A percentile compares a stretch with the other conserved stretches of the same genome.
phyloP scores from a whole-genome alignment of 1,284 basidiomycete genomes.

The Ceratobasidium sp. region DNA sequence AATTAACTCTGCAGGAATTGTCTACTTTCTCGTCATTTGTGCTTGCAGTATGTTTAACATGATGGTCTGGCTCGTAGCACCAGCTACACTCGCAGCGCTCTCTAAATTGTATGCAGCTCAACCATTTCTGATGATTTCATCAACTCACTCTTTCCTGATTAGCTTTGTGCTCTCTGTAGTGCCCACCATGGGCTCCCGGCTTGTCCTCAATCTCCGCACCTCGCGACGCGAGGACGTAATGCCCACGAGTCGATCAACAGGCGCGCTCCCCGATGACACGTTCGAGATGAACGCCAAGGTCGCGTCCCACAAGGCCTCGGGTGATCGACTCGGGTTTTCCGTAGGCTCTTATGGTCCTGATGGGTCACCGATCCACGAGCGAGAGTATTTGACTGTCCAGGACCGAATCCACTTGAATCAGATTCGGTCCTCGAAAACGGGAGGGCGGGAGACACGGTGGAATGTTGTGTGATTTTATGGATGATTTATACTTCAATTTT shows the following conservation, averaged over 20 bases:
- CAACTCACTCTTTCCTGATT: not conserved
- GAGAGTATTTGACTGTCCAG: not conserved
- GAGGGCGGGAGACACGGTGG: not conserved
- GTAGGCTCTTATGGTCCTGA: too few relatives aligned
- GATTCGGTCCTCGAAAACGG: not conserved
- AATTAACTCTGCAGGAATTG: constrained; percentile 19
- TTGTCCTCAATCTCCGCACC: constrained; percentile 36
- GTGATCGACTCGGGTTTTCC: not conserved
- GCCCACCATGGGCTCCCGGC: constrained; percentile 36
- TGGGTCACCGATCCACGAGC: not conserved
- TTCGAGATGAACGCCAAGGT: constrained; percentile 6
- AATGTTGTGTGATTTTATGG: not conserved
- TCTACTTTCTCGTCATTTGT: constrained; percentile 38
- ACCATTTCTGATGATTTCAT: not conserved
- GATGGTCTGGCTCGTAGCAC: constrained; percentile 16
- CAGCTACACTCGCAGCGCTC: constrained; percentile 16
- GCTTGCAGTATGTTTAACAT: constrained; percentile 20
- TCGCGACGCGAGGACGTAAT: constrained; percentile 30
- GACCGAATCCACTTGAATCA: not conserved
- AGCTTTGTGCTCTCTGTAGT: constrained; percentile 38
- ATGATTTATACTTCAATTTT: not conserved
- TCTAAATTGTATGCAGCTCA: constrained; percentile 29
- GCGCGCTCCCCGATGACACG: not conserved
- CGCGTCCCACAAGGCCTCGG: not conserved
- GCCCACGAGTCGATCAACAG: constrained; percentile 3